Evolutionary conservation across 2,329 filamentous ascomycete species (phyloP), one percentile per base, ranked within the genome.

Genomic region (Metarhizium sp.): DNA sequence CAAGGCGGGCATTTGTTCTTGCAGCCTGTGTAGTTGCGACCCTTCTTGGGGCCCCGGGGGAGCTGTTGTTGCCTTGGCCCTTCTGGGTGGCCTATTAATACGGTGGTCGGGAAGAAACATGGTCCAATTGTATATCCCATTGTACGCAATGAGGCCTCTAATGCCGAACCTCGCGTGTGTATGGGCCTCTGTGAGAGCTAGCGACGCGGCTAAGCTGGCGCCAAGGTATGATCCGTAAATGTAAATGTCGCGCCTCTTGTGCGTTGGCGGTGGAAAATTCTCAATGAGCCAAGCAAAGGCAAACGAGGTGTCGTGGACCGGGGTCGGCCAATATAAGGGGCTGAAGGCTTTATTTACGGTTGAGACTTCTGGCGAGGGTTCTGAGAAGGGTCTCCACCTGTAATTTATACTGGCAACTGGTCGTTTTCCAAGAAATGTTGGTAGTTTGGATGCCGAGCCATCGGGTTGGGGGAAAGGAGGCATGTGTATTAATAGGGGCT

Each of bases 101-200:
- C 71, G 73, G 56, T 83, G 78, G 59, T 78, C 74, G 0, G 78
- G 78, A 11, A 82, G 72, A 57, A 84, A 80, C 65, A 73, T 78
- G 55, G 80, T 82, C 83, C 82, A 86, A 69, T 86, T 78, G 68
- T 82, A 86, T 56, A 86, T 74, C 46, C 81, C 82, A 59, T 86
- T 82, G 66, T 78, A 78, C 7, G 76, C 75, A 16, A 81, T 68
- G 36, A 84, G 66, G 7, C 81, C 81, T 10, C 78, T 73, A 47
- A 85, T 71, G 43, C 71, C 72, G 62, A 80, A 73, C 36, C 62
- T 67, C 14, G 68, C 62, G 54, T 77, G 69, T 2, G 69, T 60
- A 48, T 74, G 71, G 1, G 75, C 69, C 64, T 85, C 80, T 2
- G 81, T 85, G 47, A 86, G 66, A 8, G 81, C 77, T 3, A 86